Evolutionary conservation across 257 asterid genomes (phyloP).

Genomic region (Avicennia marina): DNA sequence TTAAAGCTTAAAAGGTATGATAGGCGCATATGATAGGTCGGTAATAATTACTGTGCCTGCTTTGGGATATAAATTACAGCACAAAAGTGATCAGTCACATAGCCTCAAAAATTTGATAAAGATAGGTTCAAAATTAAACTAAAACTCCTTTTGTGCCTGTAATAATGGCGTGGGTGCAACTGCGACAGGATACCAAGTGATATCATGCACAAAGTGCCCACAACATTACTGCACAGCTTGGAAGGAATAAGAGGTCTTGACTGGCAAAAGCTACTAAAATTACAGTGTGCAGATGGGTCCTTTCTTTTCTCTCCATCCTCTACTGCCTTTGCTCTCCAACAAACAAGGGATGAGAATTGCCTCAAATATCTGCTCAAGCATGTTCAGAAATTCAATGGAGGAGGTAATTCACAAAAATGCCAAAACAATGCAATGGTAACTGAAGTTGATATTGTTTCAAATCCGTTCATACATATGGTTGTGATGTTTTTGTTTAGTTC

Average conservation of each 20-base stretch:
- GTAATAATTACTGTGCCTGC: too few relatives aligned
- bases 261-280: conserved; percentile 40
- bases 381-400: conserved; percentile 62
- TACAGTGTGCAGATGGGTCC: conserved; percentile 65
- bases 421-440: too few relatives aligned
- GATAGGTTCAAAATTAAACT: too few relatives aligned
- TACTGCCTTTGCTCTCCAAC: conserved; percentile 83
- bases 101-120: too few relatives aligned
- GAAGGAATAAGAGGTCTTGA: conserved; percentile 38
- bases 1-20: conserved; percentile 4
- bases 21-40: neutral
- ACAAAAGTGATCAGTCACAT: too few relatives aligned
- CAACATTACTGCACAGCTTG: conserved; percentile 36
- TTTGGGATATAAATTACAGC: too few relatives aligned
- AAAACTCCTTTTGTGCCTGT: neutral
- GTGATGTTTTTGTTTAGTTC: conserved; percentile 38
- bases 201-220: conserved; percentile 30
- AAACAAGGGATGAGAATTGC: conserved; percentile 61
- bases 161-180: neutral
- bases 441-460: too few relatives aligned
- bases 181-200: conserved; percentile 46
- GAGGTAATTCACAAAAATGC: conserved; percentile 74
- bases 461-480: too few relatives aligned
- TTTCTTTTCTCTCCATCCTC: conserved; percentile 90
- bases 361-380: conserved; percentile 43